A percentile compares a stretch with the other conserved stretches of the same genome.
Evolutionary conservation across 1,284 basidiomycete species (phyloP).

Genomic region (Mrakiaceae sp.): DNA sequence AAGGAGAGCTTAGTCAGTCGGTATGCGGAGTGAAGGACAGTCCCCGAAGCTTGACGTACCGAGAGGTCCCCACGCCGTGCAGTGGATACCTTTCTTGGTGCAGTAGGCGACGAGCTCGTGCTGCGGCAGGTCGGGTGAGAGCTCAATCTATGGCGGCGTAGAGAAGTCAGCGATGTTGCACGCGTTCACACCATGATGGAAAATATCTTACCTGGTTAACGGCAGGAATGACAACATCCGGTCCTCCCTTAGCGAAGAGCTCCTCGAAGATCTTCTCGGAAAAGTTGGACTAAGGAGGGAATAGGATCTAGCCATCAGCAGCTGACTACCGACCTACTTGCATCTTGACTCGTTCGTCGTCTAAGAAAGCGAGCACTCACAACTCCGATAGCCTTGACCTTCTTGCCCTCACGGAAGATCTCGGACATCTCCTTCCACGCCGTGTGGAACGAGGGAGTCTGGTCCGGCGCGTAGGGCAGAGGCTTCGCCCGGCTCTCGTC

Average conservation of each 20-base stretch:
- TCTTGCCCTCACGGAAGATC: conserved; percentile 7
- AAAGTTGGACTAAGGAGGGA: not conserved
- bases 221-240: conserved; percentile 44
- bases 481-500: not conserved
- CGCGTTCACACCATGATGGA: too few species aligned
- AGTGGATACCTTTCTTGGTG: conserved; percentile 20
- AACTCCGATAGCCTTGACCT: conserved; percentile 8
- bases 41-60: not conserved
- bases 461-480: not conserved
- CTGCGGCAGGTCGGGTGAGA: conserved; percentile 15
- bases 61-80: conserved; percentile 21
- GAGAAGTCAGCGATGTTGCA: too few species aligned
- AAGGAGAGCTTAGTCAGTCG: not conserved
- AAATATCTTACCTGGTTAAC: not conserved
- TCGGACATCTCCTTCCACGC: conserved; percentile 6
- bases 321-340: too few species aligned
- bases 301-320: too few species aligned
- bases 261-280: conserved; percentile 10
- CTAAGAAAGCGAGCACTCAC: not conserved
- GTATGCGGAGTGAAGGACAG: not conserved
- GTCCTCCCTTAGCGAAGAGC: conserved; percentile 1
- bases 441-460: conserved; percentile 1
- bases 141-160: conserved; percentile 1
- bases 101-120: conserved; percentile 19
- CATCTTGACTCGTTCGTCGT: too few species aligned